These are phyloP conservation scores for Avena eriantha DNA, from an alignment of 176 grass and related monocot species.

Conservation along the genomic window DNA sequence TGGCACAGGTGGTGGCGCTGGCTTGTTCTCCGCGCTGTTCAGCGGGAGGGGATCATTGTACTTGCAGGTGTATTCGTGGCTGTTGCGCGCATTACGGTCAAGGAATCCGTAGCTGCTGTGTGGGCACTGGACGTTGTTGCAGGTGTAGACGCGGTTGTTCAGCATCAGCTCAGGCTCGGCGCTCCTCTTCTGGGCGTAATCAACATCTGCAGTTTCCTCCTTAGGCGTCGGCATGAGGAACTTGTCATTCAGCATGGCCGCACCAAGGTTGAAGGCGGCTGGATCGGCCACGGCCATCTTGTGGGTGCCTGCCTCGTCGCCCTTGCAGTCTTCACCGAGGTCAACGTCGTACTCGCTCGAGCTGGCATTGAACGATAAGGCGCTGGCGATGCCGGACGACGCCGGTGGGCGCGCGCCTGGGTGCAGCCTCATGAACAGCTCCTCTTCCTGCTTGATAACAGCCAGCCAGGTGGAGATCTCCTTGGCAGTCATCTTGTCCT, in stretches of 20 bases:
- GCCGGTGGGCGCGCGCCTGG: constrained; percentile 51
- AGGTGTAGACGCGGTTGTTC: constrained; percentile 72
- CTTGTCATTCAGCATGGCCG: constrained; percentile 56
- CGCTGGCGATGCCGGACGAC: constrained; percentile 44
- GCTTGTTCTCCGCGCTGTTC: constrained; percentile 61
- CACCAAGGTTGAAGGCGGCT: constrained; percentile 51
- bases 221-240: constrained; percentile 60
- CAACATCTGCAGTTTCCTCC: constrained; percentile 59
- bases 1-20: constrained; percentile 25
- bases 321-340: constrained; percentile 66
- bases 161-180: constrained; percentile 62
- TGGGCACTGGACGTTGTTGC: constrained; percentile 74
- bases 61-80: constrained; percentile 79
- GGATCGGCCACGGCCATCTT: constrained; percentile 48
- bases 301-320: constrained; percentile 56
- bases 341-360: constrained; percentile 92
- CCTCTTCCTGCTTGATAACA: constrained; percentile 95
- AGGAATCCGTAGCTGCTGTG: constrained; percentile 69
- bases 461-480: constrained; percentile 95
- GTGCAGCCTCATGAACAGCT: constrained; percentile 72
- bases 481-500: constrained; percentile 99
- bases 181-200: constrained; percentile 83
- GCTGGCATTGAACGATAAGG: constrained; percentile 78
- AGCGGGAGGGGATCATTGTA: constrained; percentile 52
- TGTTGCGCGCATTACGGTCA: constrained; percentile 74